A percentile compares a stretch with the other conserved stretches of the same genome.
phyloP scores from a whole-genome alignment of 805 yeast species.

The Candida pini region DNA sequence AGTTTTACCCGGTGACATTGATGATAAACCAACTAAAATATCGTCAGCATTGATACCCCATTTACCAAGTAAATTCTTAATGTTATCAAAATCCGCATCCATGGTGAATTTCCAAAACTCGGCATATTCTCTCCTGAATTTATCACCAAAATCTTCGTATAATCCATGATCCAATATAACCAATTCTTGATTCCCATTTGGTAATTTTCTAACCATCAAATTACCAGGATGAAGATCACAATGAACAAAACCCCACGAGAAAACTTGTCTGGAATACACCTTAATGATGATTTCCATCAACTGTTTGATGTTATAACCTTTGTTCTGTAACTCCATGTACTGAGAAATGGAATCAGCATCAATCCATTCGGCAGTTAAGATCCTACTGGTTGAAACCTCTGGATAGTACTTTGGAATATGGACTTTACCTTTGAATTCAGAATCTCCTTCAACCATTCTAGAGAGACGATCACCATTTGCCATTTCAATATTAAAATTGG shows the following conservation, averaged over 20 bases:
- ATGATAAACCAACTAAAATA: conserved; percentile 51
- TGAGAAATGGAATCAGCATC: conserved; percentile 60
- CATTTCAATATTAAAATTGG: conserved; percentile 54
- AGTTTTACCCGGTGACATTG: conserved; percentile 36
- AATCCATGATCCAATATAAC: conserved; percentile 75
- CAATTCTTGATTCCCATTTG: conserved; percentile 40
- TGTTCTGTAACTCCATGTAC: conserved; percentile 34
- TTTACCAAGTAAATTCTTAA: conserved; percentile 40
- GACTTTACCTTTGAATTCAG: conserved; percentile 34
- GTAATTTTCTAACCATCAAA: conserved; percentile 44
- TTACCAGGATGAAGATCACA: conserved; percentile 85
- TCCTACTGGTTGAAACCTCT: conserved; percentile 41
- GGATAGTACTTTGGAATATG: conserved; percentile 52
- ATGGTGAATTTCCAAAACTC: conserved; percentile 60
- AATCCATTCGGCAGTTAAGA: conserved; percentile 69
- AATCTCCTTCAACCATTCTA: conserved; percentile 36
- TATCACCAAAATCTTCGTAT: conserved; percentile 47
- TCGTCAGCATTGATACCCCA: conserved; percentile 75
- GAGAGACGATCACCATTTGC: conserved; percentile 42
- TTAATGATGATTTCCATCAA: conserved; percentile 48
- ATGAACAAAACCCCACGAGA: conserved; percentile 63
- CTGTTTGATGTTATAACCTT: conserved; percentile 32
- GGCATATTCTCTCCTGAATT: conserved; percentile 52
- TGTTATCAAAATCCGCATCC: conserved; percentile 41
- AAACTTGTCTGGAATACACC: conserved; percentile 53